A percentile compares a stretch with the other conserved stretches of the same genome.
phyloP scores from a whole-genome alignment of 768 basidiomycete genomes.

The Podaxis sp. region DNA sequence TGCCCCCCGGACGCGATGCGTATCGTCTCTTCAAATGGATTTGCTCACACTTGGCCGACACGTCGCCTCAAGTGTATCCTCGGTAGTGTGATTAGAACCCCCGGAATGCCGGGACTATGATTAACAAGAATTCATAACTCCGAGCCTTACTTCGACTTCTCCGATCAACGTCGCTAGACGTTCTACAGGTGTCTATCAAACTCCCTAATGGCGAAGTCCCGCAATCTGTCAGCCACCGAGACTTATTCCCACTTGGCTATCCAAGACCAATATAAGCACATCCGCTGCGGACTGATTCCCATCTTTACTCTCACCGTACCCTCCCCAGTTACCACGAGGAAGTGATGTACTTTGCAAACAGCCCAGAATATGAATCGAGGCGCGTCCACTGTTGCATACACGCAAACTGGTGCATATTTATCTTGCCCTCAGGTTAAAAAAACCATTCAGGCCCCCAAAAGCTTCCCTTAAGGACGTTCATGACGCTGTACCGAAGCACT shows the following conservation, averaged over 20 bases:
- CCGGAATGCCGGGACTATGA: too few species aligned
- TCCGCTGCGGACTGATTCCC: neutral
- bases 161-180: neutral
- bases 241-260: neutral
- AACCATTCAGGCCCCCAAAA: slow-evolving; percentile 49
- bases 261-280: neutral
- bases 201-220: slow-evolving; percentile 3
- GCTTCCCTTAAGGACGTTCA: slow-evolving; percentile 54
- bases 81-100: too few species aligned
- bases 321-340: neutral
- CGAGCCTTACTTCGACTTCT: neutral
- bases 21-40: too few species aligned
- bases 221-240: neutral
- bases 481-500: slow-evolving; percentile 53
- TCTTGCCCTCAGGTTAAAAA: slow-evolving; percentile 31
- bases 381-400: slow-evolving; percentile 14
- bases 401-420: neutral
- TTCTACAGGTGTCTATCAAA: neutral
- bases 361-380: slow-evolving; percentile 43
- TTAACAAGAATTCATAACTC: neutral
- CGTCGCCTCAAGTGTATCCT: too few species aligned
- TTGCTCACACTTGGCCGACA: too few species aligned
- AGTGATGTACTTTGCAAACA: slow-evolving; percentile 30
- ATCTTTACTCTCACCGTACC: neutral
- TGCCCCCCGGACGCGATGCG: too few species aligned